phyloP scores from a whole-genome alignment of 768 basidiomycete genomes.

The Naematelia encephala region DNA sequence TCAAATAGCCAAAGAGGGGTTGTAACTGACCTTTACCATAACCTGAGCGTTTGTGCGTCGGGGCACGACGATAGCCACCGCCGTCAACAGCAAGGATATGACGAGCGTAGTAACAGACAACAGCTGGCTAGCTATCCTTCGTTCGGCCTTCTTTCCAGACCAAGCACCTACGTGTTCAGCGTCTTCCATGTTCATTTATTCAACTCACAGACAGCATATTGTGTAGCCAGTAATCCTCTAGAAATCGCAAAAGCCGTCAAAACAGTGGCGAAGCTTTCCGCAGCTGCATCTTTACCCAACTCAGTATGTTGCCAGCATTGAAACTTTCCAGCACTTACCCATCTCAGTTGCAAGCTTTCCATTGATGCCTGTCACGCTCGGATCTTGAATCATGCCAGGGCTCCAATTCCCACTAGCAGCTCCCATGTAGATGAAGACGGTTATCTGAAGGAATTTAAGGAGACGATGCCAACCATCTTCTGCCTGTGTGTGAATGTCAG shows the following conservation, averaged over 20 bases:
- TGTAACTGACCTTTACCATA: conserved; percentile 16
- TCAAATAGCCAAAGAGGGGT: background rate
- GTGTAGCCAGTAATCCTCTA: conserved; percentile 18
- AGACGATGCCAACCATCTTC: conserved; percentile 28
- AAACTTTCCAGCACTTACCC: background rate
- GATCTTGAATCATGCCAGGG: conserved; percentile 19
- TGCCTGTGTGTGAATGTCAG: conserved; percentile 12
- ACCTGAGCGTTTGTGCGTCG: conserved; percentile 7
- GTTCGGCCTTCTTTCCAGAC: conserved; percentile 13
- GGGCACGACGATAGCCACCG: conserved; percentile 16
- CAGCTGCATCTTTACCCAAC: conserved; percentile 10
- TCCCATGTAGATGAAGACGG: conserved; percentile 34
- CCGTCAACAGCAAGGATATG: conserved; percentile 14
- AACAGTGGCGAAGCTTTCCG: conserved; percentile 32
- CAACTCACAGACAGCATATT: conserved; percentile 27
- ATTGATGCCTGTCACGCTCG: conserved; percentile 7
- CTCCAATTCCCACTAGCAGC: conserved; percentile 37
- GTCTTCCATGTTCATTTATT: background rate
- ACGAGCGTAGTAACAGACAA: background rate
- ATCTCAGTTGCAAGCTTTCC: background rate
- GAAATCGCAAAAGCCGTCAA: conserved; percentile 24
- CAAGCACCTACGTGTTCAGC: conserved; percentile 13
- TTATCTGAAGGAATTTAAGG: conserved; percentile 29
- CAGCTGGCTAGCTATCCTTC: conserved; percentile 6
- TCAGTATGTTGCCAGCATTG: background rate